Evolutionary conservation across 1,139 yeast species (phyloP), one percentile per base, ranked within the genome.

Genomic region (Zygosaccharomyces sapae): DNA sequence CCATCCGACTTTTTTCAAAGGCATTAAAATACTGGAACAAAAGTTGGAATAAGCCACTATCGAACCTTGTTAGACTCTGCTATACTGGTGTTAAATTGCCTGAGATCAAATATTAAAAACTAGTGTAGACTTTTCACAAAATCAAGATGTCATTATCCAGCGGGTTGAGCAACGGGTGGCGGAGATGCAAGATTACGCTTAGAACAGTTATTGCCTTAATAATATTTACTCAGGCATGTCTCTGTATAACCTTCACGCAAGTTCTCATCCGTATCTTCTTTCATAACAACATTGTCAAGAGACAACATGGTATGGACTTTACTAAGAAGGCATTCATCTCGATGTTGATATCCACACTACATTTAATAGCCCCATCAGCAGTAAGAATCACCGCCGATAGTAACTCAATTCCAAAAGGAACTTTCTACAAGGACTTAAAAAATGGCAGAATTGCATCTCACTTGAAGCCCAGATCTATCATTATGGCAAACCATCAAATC

Each of bases 401-500:
- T 43, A 49, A 48, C 25, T 46, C 58, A 4, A 55, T 63, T 18
- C 56, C 65, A 10, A 54, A 52, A 34, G 60, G 59, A 2, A 56
- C 65, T 4, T 55, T 63, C 39, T 45, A 41, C 13, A 52, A 46
- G 38, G 61, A 62, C 42, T 34, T 36, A 5, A 47, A 49, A 6
- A 52, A 50, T 6, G 56, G 59, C 5, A 51, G 58, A 41, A 50
- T 63, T 10, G 18, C 49, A 5, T 61, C 69, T 2, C 47, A 51
- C 7, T 37, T 65, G 40, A 41, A 44, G 4, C 46, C 46, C 6
- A 54, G 55, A n/a, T 57, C 67, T 1, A 56, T 66, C 1, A 53
- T 60, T n/a, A 63, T 64, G 74, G 86, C 40, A 16, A 92, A 92
- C 63, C 98, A 92, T 67, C 97, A 90, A 68, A 83, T 90, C 19